A percentile compares a stretch with the other conserved stretches of the same genome.
phyloP scores from a whole-genome alignment of 345 rosid species.

The Hibiscus syriacus region DNA sequence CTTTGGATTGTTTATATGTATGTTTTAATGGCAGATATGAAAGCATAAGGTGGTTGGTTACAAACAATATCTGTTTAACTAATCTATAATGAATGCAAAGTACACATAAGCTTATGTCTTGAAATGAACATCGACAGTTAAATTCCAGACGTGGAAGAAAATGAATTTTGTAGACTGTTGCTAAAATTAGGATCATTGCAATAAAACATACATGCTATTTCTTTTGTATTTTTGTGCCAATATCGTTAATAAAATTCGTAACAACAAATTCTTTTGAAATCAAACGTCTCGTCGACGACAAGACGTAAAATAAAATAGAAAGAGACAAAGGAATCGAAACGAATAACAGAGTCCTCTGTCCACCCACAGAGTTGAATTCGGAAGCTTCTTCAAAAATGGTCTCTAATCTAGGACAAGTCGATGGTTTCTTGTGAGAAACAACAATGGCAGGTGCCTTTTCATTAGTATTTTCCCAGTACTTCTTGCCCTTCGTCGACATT shows the following conservation, averaged over 20 bases:
- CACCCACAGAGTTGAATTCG: not conserved
- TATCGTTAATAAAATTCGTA: no score
- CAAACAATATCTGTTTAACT: not conserved
- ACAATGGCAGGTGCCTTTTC: slow-evolving; percentile 8
- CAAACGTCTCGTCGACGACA: not conserved
- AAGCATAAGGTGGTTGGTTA: slow-evolving; percentile 8
- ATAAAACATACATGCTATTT: no score
- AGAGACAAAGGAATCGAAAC: slow-evolving; percentile 2
- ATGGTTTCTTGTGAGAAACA: not conserved
- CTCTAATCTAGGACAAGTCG: slow-evolving; percentile 10
- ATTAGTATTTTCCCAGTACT: not conserved
- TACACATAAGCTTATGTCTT: not conserved
- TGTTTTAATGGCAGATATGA: not conserved
- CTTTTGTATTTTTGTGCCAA: no score
- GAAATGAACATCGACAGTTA: not conserved
- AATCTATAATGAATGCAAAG: not conserved
- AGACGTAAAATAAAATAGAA: not conserved
- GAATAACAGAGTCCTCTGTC: not conserved
- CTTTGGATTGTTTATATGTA: not conserved
- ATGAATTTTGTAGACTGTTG: not conserved
- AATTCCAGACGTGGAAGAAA: not conserved
- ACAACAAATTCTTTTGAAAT: no score
- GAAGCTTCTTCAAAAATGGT: slow-evolving; percentile 10
- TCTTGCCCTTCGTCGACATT: not conserved
- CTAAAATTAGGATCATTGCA: not conserved